A percentile compares a stretch with the other conserved stretches of the same genome.
phyloP scores from a whole-genome alignment of 495 filamentous ascomycete genomes.

The Terfezia boudieri region DNA sequence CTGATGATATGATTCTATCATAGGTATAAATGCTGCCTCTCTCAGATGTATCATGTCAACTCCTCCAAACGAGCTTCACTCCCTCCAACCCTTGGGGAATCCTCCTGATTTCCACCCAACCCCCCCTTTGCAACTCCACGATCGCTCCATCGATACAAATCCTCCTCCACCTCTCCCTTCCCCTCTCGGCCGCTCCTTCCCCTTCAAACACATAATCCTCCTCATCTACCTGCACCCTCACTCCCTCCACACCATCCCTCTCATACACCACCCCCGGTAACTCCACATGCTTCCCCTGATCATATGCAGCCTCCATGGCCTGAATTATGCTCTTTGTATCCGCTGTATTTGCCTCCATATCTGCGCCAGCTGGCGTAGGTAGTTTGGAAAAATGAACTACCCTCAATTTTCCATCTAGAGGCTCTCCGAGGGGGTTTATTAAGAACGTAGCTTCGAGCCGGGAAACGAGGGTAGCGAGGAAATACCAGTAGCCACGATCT shows the following conservation, averaged over 20 bases:
- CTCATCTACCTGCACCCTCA: slow-evolving; percentile 40
- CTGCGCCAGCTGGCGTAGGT: background rate
- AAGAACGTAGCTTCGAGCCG: slow-evolving; percentile 59
- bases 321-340: slow-evolving; percentile 39
- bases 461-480: slow-evolving; percentile 50
- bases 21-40: too few species aligned
- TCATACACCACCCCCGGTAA: slow-evolving; percentile 42
- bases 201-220: slow-evolving; percentile 20
- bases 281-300: slow-evolving; percentile 45
- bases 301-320: slow-evolving; percentile 55
- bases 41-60: background rate
- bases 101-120: slow-evolving; percentile 40
- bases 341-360: background rate
- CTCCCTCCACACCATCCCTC: slow-evolving; percentile 34
- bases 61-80: background rate
- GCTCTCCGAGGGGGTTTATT: slow-evolving; percentile 46
- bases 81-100: background rate
- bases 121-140: slow-evolving; percentile 41
- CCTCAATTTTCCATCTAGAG: slow-evolving; percentile 41
- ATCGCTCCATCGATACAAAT: slow-evolving; percentile 82
- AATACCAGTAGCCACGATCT: slow-evolving; percentile 38
- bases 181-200: background rate
- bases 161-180: slow-evolving; percentile 41
- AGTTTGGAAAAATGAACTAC: slow-evolving; percentile 48
- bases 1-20: too few species aligned